These are phyloP conservation scores for Melastoma malabathricum DNA, from an alignment of 345 rosid species.

Conservation along the genomic window DNA sequence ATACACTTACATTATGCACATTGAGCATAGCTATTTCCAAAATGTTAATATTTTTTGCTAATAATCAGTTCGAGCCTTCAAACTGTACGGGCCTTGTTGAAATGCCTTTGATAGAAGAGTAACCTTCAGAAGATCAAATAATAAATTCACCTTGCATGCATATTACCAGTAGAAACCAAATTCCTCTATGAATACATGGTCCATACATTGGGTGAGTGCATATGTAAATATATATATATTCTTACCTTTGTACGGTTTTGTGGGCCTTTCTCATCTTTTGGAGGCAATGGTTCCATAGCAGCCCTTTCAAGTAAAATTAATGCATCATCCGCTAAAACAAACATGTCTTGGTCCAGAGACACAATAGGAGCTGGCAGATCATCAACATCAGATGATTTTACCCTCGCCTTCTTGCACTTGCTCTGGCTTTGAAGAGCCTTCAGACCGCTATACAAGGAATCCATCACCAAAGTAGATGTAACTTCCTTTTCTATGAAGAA, in stretches of 20 bases:
- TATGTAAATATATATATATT: neutral
- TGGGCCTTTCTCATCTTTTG: slow-evolving; percentile 76
- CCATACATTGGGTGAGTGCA: neutral
- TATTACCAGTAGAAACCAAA: too few relatives aligned
- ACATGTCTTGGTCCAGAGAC: slow-evolving; percentile 54
- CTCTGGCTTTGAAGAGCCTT: slow-evolving; percentile 86
- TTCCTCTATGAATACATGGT: too few relatives aligned
- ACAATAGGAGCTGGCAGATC: slow-evolving; percentile 75
- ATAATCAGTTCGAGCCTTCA: too few relatives aligned
- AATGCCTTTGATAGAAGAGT: too few relatives aligned
- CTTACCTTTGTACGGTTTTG: slow-evolving; percentile 74
- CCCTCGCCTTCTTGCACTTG: slow-evolving; percentile 48
- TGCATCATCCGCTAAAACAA: slow-evolving; percentile 76
- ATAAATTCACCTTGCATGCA: too few relatives aligned
- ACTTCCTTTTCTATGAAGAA: slow-evolving; percentile 92
- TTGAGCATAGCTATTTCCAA: too few relatives aligned
- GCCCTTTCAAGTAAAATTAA: slow-evolving; percentile 61
- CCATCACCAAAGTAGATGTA: slow-evolving; percentile 95
- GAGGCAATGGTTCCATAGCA: slow-evolving; percentile 71
- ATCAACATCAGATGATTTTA: slow-evolving; percentile 35
- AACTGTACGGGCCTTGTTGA: too few relatives aligned
- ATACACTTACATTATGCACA: too few relatives aligned
- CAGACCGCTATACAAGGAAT: slow-evolving; percentile 90
- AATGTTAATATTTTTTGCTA: too few relatives aligned
- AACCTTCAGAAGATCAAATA: too few relatives aligned